Percentiles rank a stretch among this genome's conserved stretches.
Evolutionary conservation across 257 asterid genomes (phyloP).

Genomic region (Solanum sparsipilum): DNA sequence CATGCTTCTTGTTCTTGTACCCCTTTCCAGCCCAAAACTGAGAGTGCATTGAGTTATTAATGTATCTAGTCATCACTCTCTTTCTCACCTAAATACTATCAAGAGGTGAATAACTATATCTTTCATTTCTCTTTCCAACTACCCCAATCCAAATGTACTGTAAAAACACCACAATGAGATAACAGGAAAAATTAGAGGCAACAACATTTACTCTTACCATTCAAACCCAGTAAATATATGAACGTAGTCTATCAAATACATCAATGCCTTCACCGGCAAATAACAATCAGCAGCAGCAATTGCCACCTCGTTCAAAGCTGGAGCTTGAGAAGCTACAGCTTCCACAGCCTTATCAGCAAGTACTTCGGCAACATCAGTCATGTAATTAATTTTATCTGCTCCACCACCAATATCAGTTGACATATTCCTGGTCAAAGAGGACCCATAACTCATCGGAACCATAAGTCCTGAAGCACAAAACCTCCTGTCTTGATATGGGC

Average conservation of each 20-base stretch:
- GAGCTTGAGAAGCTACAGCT: slow-evolving; percentile 41
- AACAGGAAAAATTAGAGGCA: background rate
- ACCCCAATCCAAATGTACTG: background rate
- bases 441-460: slow-evolving; percentile 32
- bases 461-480: slow-evolving; percentile 10
- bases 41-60: background rate
- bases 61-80: background rate
- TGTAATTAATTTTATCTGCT: slow-evolving; percentile 39
- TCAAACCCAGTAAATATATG: slow-evolving; percentile 52
- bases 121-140: background rate
- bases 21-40: background rate
- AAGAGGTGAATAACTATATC: background rate
- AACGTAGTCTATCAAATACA: slow-evolving; percentile 64
- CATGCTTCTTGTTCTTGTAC: background rate
- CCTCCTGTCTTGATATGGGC: slow-evolving; percentile 22
- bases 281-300: slow-evolving; percentile 77
- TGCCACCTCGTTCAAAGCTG: slow-evolving; percentile 61
- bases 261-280: slow-evolving; percentile 69
- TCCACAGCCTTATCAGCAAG: slow-evolving; percentile 41
- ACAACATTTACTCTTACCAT: slow-evolving; percentile 38
- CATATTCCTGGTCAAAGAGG: slow-evolving; percentile 36
- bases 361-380: slow-evolving; percentile 49
- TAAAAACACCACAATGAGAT: background rate
- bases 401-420: slow-evolving; percentile 52
- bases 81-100: background rate